Evolutionary conservation across 805 yeast species (phyloP), one percentile per base, ranked within the genome.

Genomic region (Metschnikowia reukaufii): DNA sequence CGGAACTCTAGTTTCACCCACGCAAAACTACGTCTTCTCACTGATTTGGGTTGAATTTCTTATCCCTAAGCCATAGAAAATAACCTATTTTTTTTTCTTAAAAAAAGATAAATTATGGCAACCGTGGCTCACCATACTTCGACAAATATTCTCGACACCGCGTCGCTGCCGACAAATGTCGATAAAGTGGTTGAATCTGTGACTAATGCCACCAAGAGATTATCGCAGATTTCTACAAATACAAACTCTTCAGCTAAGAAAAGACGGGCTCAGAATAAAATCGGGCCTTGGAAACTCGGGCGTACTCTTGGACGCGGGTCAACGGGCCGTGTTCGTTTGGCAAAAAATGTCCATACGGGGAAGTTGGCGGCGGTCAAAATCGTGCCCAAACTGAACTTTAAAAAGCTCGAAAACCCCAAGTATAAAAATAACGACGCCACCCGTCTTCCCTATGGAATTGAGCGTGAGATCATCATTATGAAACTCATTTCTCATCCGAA

Each of bases 271-370:
- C 82, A 77, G 56, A 77, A 78, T 53, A 76, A 81, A 56, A 83
- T 94, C 37, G 99, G 99, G 2, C 97, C 99, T 1, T 94, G 99
- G 99, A 87, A 89, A 62, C 73, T 94, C 31, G 98, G 98, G 23
- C 79, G 92, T 55, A 94, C 99, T 2, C 72, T 94, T 42, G 99
- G 99, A 19, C 78, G 95, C 49, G 99, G 99, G n/a, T 86, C 96
- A 12, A 88, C 97, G 1, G 98, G 99, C 19, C 79, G 97, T 51
- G 99, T 94, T 15, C 74, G 96, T 49, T 75, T 94, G 46, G 98
- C 99, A 13, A 85, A 89, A 56, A 95, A 94, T 64, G 78, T 83
- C 36, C 78, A 79, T 44, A 85, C 94, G 1, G 94, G 94, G 40
- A 85, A 89, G 66, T 78, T 89, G 48, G 98, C 99, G 3, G 99